A percentile compares a stretch with the other conserved stretches of the same genome.
Conservation (phyloP, 2,329 filamentous ascomycete genomes). For the Talaromyces rugulosus region DNA sequence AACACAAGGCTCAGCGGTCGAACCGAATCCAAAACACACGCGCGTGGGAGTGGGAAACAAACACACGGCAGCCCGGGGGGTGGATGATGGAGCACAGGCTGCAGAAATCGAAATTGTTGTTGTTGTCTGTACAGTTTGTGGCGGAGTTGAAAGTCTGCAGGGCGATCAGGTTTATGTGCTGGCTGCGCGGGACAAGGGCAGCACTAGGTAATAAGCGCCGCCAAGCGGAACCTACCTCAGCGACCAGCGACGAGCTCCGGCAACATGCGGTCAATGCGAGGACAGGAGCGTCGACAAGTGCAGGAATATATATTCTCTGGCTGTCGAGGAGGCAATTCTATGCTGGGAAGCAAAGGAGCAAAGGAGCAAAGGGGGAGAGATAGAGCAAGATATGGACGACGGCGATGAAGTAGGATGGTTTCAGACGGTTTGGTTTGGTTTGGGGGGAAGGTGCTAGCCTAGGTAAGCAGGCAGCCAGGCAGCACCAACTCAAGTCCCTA, state of each 20-base stretch:
- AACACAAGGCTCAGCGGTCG: not conserved
- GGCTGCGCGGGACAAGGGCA: slow-evolving; percentile 1
- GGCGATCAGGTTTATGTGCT: slow-evolving; percentile 1
- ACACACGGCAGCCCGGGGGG: not conserved
- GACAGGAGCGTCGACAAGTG: not conserved
- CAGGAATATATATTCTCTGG: not conserved
- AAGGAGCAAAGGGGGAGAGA: not conserved
- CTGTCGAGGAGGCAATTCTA: not conserved
- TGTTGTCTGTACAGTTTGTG: not conserved
- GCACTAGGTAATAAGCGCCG: not conserved
- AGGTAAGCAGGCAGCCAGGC: not conserved
- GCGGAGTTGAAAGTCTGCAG: not conserved
- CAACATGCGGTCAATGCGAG: not conserved
- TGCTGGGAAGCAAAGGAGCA: not conserved
- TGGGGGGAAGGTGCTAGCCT: not conserved
- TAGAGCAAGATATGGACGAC: not conserved
- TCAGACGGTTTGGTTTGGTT: not conserved
- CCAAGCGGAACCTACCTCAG: not conserved
- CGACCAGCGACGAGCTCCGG: not conserved
- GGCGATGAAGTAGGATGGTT: not conserved
- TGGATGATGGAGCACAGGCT: not conserved
- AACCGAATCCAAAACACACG: not conserved
- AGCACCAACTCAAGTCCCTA: not conserved
- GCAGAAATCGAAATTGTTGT: not conserved
- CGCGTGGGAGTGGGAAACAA: not conserved